Base-by-base conservation (phyloP, 192 early-diverging fungal species). In the Mortierella hygrophila region DNA sequence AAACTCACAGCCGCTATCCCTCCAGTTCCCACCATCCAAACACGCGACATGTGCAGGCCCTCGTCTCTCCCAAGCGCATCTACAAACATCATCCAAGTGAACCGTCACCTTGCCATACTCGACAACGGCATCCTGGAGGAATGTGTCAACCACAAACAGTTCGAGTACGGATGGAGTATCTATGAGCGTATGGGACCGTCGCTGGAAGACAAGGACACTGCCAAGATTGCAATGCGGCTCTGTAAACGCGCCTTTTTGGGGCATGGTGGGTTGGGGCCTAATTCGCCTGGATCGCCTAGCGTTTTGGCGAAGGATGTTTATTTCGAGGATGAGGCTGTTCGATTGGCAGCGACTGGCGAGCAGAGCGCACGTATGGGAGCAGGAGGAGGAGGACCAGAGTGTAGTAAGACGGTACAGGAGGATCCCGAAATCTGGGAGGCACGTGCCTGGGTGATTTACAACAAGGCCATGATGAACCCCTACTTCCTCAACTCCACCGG, bases 351-450 rank as follows among this genome's bases (percentile, higher is more conserved):
- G 13, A 32, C 9, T 54, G 74, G 42, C 6, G 23, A 72, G 0
- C 41, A 15, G 10, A 7, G 18, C 8, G 21, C 42, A 46, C 7
- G 38, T 40, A 70, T 5, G 41, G 42, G 32, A 18, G 21, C 8
- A 46, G 38, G 38, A 40, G 32, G 35, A 68, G 2, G n/a, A 47
- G 71, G 54, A 47, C 23, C 6, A 20, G 20, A 54, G 29, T 7
- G 54, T 3, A 68, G 41, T 23, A 74, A 49, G 54, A 20, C 40
- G 16, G 55, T 23, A 26, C 76, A 73, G 3, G 46, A 70, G 29
- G 82, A 79, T 38, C 72, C 82, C 11, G 82, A 83, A 38, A 54
- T 83, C 26, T 79, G 82, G 82, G 82, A 83, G 38, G 82, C 82
- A 4, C 57, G 82, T 10, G 76, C 82, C 16, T 83, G 82, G 82